phyloP scores from a whole-genome alignment of 495 filamentous ascomycete species.

The Podospora pseudopauciseta region DNA sequence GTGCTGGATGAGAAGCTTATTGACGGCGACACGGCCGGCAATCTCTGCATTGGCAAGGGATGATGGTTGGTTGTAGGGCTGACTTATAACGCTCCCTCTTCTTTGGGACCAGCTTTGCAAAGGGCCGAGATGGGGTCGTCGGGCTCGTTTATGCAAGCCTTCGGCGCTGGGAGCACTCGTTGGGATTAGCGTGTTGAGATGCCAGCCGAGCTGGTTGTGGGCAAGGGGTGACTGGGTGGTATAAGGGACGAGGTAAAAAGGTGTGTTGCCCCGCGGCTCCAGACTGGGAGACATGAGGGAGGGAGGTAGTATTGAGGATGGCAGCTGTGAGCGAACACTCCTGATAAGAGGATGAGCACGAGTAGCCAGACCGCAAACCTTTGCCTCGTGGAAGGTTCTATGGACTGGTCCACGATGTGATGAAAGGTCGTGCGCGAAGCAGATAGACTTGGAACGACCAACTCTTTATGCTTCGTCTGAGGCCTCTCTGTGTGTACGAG shows the following conservation, averaged over 20 bases:
- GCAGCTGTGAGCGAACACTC: neutral
- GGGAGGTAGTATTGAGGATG: neutral
- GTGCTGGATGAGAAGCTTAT: slow-evolving; percentile 14
- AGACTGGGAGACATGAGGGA: slow-evolving; percentile 7
- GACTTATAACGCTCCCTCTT: slow-evolving; percentile 31
- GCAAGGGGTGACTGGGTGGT: neutral
- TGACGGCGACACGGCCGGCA: slow-evolving; percentile 1
- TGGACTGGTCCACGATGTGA: neutral
- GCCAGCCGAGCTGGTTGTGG: slow-evolving; percentile 12
- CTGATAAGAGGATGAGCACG: no score
- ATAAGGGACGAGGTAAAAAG: neutral
- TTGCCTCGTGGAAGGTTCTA: neutral
- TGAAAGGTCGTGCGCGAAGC: no score
- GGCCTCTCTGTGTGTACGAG: neutral
- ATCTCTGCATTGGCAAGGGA: slow-evolving; percentile 11
- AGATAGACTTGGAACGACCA: neutral
- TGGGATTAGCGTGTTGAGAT: slow-evolving; percentile 29
- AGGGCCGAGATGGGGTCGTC: slow-evolving; percentile 14
- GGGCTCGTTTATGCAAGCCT: slow-evolving; percentile 28
- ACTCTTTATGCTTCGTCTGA: neutral
- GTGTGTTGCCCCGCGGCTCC: slow-evolving; percentile 4
- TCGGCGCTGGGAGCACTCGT: slow-evolving; percentile 27
- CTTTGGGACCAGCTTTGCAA: slow-evolving; percentile 12
- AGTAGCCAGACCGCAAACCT: no score
- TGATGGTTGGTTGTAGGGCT: slow-evolving; percentile 29